Percentiles rank a stretch among this genome's conserved stretches.
Conservation (phyloP, 768 basidiomycete species). For the Cystobasidiopsis lactophilus region DNA sequence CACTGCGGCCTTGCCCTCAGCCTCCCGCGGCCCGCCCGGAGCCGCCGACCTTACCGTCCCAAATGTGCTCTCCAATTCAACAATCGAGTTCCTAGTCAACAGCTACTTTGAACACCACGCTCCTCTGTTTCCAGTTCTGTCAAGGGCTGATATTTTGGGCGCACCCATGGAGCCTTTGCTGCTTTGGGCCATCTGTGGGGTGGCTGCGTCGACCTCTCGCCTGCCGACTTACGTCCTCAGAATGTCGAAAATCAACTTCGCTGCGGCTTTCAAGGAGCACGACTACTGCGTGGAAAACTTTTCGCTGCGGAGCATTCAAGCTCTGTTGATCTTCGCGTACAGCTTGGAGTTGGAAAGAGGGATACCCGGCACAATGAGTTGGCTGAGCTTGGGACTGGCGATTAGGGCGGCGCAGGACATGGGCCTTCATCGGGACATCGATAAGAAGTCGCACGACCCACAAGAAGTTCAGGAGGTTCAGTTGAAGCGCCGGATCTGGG, state of each 20-base stretch:
- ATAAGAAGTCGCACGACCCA: conserved; percentile 43
- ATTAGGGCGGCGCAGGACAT: conserved; percentile 63
- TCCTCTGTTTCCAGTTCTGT: conserved; percentile 68
- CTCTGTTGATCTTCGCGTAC: conserved; percentile 22
- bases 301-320: conserved; percentile 62
- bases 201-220: conserved; percentile 56
- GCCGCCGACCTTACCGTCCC: not conserved
- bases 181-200: conserved; percentile 81
- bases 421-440: conserved; percentile 61
- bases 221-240: conserved; percentile 68
- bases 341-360: conserved; percentile 17
- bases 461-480: conserved; percentile 36
- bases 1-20: not conserved
- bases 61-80: not conserved
- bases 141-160: conserved; percentile 65
- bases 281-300: conserved; percentile 71
- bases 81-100: conserved; percentile 24
- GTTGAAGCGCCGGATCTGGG: conserved; percentile 68
- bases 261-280: conserved; percentile 58
- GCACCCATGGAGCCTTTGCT: conserved; percentile 52
- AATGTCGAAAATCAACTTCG: conserved; percentile 64
- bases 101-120: conserved; percentile 68
- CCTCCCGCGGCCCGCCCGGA: not conserved
- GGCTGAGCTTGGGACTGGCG: conserved; percentile 22
- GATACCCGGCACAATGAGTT: conserved; percentile 15